These are phyloP conservation scores for Sporisorium sorghi DNA, from an alignment of 1,284 basidiomycete species.

Conservation along the genomic window DNA sequence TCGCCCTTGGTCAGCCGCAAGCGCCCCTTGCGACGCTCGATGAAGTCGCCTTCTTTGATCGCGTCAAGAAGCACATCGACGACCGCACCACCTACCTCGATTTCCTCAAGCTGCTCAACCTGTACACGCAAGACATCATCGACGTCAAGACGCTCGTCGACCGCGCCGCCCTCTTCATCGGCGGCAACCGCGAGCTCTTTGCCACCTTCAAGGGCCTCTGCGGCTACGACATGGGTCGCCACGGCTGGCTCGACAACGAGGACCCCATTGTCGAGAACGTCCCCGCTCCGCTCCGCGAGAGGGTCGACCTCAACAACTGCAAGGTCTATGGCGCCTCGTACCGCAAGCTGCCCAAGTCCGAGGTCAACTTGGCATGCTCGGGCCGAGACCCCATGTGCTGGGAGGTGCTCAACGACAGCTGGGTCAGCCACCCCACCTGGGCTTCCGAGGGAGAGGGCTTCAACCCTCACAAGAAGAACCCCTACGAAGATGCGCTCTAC, in stretches of 20 bases:
- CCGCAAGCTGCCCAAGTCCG: conserved; percentile 85
- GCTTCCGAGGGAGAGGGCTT: conserved; percentile 94
- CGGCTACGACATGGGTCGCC: conserved; percentile 78
- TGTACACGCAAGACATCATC: conserved; percentile 92
- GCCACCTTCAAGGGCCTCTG: conserved; percentile 87
- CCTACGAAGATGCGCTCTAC: conserved; percentile 94
- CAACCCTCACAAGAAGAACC: conserved; percentile 95
- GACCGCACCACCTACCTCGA: conserved; percentile 92
- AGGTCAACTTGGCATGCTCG: conserved; percentile 89
- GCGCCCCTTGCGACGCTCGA: conserved; percentile 76
- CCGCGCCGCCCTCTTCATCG: conserved; percentile 87
- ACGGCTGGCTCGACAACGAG: conserved; percentile 73
- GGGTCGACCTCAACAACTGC: conserved; percentile 67
- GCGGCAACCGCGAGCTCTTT: conserved; percentile 82
- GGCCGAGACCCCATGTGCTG: conserved; percentile 94
- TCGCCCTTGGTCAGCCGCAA: conserved; percentile 62
- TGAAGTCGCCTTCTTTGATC: conserved; percentile 92
- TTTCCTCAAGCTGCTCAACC: conserved; percentile 93
- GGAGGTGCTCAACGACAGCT: conserved; percentile 81
- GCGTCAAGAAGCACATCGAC: conserved; percentile 84
- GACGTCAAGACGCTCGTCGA: conserved; percentile 84
- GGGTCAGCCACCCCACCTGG: conserved; percentile 95
- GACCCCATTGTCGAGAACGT: conserved; percentile 71
- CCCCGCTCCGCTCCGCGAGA: conserved; percentile 67
- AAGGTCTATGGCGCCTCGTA: conserved; percentile 85